phyloP scores from a whole-genome alignment of 257 asterid species.

The Rubia yunnanensis region DNA sequence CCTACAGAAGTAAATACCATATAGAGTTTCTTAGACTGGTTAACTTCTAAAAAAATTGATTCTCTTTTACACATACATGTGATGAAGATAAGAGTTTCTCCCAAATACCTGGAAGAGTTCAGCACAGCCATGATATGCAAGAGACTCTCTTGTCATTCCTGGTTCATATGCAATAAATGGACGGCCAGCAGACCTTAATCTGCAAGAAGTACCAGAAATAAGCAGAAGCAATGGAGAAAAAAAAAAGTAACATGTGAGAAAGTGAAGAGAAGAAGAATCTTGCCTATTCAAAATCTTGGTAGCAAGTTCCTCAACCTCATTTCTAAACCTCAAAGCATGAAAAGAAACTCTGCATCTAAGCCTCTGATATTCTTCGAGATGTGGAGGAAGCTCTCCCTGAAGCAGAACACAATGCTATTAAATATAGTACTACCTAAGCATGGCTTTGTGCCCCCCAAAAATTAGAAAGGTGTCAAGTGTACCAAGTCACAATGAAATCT shows the following conservation, averaged over 20 bases:
- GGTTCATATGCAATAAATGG: constrained; percentile 96
- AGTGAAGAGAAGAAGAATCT: background rate
- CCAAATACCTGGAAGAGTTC: constrained; percentile 88
- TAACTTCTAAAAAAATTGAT: background rate
- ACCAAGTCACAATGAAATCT: background rate
- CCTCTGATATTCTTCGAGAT: constrained; percentile 79
- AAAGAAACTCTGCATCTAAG: constrained; percentile 92
- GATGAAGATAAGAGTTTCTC: background rate
- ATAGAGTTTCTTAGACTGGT: constrained; percentile 13
- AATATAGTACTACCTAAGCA: background rate
- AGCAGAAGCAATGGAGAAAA: constrained; percentile 8
- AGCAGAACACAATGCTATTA: constrained; percentile 14
- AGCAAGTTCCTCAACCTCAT: constrained; percentile 86
- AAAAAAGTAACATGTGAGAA: background rate
- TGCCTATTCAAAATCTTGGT: constrained; percentile 67
- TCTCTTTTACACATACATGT: background rate
- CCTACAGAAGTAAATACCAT: constrained; percentile 34
- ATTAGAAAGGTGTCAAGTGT: no score
- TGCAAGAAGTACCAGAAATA: constrained; percentile 19
- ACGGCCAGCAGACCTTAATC: constrained; percentile 66
- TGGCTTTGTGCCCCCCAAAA: background rate
- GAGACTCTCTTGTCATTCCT: constrained; percentile 91
- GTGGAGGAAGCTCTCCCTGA: constrained; percentile 72
- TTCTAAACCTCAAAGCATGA: constrained; percentile 79
- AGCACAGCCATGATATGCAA: constrained; percentile 94